These are phyloP conservation scores for Biscogniauxia mediterranea DNA, from an alignment of 2,329 filamentous ascomycete species.

Conservation along the genomic window DNA sequence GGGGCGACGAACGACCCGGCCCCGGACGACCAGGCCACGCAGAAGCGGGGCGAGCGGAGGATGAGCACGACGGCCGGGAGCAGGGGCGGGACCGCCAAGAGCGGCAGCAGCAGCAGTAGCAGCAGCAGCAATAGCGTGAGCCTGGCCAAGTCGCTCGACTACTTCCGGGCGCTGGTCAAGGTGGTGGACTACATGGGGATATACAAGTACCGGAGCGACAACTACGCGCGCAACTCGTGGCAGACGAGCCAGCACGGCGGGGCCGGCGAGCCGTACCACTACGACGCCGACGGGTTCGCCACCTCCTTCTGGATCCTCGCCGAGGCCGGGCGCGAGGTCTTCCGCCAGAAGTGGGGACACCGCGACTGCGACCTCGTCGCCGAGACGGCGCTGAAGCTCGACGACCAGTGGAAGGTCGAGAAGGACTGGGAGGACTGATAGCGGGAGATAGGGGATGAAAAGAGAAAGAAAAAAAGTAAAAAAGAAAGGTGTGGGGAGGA, in stretches of 20 bases:
- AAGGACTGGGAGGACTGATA: conserved; percentile 26
- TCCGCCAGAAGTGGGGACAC: conserved; percentile 32
- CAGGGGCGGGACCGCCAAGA: too few species aligned
- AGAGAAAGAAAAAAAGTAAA: background rate
- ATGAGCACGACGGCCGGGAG: too few species aligned
- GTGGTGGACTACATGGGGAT: conserved; percentile 31
- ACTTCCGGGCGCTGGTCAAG: conserved; percentile 28
- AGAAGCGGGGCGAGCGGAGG: conserved; percentile 8
- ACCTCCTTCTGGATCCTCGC: conserved; percentile 44
- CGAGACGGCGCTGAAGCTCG: conserved; percentile 26
- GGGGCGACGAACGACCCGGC: background rate
- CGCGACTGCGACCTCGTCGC: conserved; percentile 26
- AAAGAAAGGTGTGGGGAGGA: background rate
- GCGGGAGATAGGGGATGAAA: background rate
- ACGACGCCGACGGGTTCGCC: conserved; percentile 45
- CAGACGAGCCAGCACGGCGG: conserved; percentile 51
- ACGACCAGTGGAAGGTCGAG: conserved; percentile 31
- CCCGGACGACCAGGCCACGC: conserved; percentile 3
- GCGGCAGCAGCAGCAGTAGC: background rate
- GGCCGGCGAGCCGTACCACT: conserved; percentile 52
- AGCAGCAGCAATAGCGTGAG: conserved; percentile 10
- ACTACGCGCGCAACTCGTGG: conserved; percentile 47
- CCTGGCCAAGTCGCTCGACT: conserved; percentile 26
- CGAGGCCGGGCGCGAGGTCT: conserved; percentile 43
- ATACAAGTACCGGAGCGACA: conserved; percentile 28